A percentile compares a stretch with the other conserved stretches of the same genome.
Evolutionary conservation across 2,329 filamentous ascomycete genomes (phyloP).

Genomic region (Arthroderma sp.): DNA sequence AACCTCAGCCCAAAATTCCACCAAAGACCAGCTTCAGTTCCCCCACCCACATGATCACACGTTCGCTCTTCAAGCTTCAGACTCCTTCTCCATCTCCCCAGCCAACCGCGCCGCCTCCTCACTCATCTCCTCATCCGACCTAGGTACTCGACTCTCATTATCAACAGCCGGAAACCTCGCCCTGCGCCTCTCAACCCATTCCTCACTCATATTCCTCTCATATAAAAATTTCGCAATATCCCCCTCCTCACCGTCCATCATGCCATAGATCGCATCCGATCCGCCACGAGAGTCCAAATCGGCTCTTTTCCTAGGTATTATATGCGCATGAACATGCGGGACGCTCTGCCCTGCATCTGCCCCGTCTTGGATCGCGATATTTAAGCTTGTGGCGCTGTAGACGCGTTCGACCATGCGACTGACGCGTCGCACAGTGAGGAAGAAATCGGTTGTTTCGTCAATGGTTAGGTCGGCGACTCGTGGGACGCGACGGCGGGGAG

Average conservation of each 20-base stretch:
- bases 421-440: slow-evolving; percentile 71
- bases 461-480: slow-evolving; percentile 62
- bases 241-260: slow-evolving; percentile 72
- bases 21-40: no score
- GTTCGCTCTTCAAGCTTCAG: background rate
- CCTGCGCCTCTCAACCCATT: background rate
- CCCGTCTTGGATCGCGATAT: slow-evolving; percentile 92
- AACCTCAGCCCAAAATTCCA: no score
- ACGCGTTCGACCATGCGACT: slow-evolving; percentile 58
- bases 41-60: no score
- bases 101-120: slow-evolving; percentile 60
- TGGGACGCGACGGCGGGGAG: slow-evolving; percentile 54
- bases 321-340: slow-evolving; percentile 81
- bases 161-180: slow-evolving; percentile 54
- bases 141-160: slow-evolving; percentile 53
- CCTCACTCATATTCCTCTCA: slow-evolving; percentile 31
- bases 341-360: slow-evolving; percentile 85
- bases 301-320: slow-evolving; percentile 58
- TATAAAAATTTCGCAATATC: slow-evolving; percentile 62
- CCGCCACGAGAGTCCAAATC: slow-evolving; percentile 46
- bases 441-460: slow-evolving; percentile 70
- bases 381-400: slow-evolving; percentile 61
- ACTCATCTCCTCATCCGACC: slow-evolving; percentile 63
- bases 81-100: slow-evolving; percentile 36
- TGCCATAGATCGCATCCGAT: slow-evolving; percentile 65